Evolutionary conservation across 1,139 yeast species (phyloP).

Genomic region (Debaryomycetaceae sp.): DNA sequence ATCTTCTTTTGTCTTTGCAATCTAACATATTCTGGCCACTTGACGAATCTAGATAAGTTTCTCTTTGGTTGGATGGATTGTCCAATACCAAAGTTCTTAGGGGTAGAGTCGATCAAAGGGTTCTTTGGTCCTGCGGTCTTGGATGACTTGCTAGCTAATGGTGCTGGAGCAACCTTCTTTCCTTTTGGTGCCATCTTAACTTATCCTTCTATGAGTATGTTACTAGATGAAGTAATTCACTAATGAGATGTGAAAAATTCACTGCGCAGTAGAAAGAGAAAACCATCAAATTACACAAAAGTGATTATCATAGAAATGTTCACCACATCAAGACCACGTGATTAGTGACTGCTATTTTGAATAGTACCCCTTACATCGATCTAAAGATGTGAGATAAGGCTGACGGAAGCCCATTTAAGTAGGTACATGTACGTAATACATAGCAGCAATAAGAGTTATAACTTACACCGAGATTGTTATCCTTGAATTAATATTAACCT

Average conservation of each 20-base stretch:
- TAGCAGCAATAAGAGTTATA: no score
- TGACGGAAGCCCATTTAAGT: no score
- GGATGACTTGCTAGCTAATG: slow-evolving; percentile 53
- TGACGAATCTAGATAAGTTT: slow-evolving; percentile 93
- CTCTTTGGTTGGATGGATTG: slow-evolving; percentile 93
- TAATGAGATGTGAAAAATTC: slow-evolving; percentile 1
- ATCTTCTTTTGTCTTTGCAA: slow-evolving; percentile 91
- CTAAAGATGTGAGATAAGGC: no score
- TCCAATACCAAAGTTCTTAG: slow-evolving; percentile 96
- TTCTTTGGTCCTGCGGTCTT: slow-evolving; percentile 44
- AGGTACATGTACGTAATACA: no score
- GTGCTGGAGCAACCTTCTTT: slow-evolving; percentile 92
- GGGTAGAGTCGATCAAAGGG: slow-evolving; percentile 83
- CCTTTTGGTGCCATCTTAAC: slow-evolving; percentile 48
- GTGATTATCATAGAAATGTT: neutral
- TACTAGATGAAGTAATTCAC: neutral
- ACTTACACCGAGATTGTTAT: no score
- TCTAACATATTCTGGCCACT: slow-evolving; percentile 97
- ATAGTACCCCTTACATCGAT: neutral
- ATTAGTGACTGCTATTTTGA: neutral
- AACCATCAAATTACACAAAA: neutral
- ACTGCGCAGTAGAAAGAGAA: neutral
- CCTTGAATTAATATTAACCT: neutral
- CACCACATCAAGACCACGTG: neutral
- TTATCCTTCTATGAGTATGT: neutral